Evolutionary conservation across 2,329 filamentous ascomycete species (phyloP), one percentile per base, ranked within the genome.

Genomic region (Microcyclosporella mali): DNA sequence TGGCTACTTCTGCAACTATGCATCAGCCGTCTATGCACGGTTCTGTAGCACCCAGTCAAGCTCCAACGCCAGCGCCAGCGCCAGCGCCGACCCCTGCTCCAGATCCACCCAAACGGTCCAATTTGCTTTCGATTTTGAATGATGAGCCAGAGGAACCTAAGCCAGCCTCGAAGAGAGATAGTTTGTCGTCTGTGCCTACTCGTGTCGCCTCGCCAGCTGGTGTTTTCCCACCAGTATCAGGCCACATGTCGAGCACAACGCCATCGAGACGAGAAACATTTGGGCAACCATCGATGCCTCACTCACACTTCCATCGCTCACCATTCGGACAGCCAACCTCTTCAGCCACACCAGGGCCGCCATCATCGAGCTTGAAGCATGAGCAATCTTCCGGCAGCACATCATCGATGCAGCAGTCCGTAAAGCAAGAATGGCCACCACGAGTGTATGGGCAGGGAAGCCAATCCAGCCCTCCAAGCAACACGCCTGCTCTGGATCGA

Each of bases 101-200:
- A 12, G 61, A 62, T 37, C 56, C 61, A 9, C 62, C 62, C 2
- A 66, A 65, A 51, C 58, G 61, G 11, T 65, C 63, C 4, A 66
- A 65, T 41, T 31, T 66, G 38, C 47, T 59, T 32, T 59, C 56
- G 2, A 53, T 66, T 3, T 47, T 66, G 15, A 66, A 66, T 44
- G 60, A 65, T 36, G 60, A 65, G 40, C 57, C 60, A 4, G 56
- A 56, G 33, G 50, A 51, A 40, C 42, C 47, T 14, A 52, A 54
- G 38, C 45, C 49, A 8, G 37, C 45, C 8, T 14, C 54, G 28
- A 64, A 63, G 46, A 57, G 59, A 25, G 59, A 64, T 28, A 55
- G 45, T 31, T 18, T 55, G 7, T 46, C 56, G 11, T 53, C 56
- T 18, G 52, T 48, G 17, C 49, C 50, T 4, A 48, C 50, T 15